These are phyloP conservation scores for Plasmodium fragile DNA, from an alignment of 169 alveolate genomes.

Conservation along the genomic window DNA sequence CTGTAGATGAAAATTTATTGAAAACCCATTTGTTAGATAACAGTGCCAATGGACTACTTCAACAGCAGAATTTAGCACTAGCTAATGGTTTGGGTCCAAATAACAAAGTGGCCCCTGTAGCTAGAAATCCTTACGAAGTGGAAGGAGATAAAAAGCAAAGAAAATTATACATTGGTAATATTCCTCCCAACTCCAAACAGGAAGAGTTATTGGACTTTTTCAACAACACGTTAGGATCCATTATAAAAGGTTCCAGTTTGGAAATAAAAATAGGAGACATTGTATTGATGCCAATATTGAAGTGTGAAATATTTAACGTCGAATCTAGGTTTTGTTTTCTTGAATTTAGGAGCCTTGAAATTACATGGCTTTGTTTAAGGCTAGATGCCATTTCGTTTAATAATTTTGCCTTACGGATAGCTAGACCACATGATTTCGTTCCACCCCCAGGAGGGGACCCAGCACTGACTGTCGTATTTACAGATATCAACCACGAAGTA, in stretches of 20 bases:
- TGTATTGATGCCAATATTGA: conserved; percentile 78
- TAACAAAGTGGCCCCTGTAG: conserved; percentile 21
- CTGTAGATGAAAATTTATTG: conserved; percentile 68
- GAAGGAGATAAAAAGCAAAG: conserved; percentile 83
- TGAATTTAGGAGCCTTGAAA: conserved; percentile 86
- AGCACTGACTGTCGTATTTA: conserved; percentile 78
- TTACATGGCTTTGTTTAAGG: conserved; percentile 86
- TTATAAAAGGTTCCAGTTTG: conserved; percentile 57
- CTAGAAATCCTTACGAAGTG: conserved; percentile 56
- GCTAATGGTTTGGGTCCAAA: conserved; percentile 7
- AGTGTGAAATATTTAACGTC: conserved; percentile 84
- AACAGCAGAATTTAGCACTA: conserved; percentile 26
- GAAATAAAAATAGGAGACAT: conserved; percentile 72
- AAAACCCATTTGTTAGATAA: conserved; percentile 31
- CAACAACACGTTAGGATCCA: conserved; percentile 77
- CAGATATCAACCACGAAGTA: conserved; percentile 76
- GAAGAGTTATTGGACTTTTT: conserved; percentile 82
- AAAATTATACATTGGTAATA: conserved; percentile 84
- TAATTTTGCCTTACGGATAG: conserved; percentile 83
- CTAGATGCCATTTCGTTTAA: conserved; percentile 87
- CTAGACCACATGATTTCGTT: conserved; percentile 90
- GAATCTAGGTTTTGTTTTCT: conserved; percentile 88
- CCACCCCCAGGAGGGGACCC: conserved; percentile 88
- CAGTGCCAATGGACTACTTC: conserved; percentile 20
- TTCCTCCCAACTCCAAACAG: conserved; percentile 83